Evolutionary conservation across 1,284 basidiomycete species (phyloP), one percentile per base, ranked within the genome.

Genomic region (Wallemia hederae): DNA sequence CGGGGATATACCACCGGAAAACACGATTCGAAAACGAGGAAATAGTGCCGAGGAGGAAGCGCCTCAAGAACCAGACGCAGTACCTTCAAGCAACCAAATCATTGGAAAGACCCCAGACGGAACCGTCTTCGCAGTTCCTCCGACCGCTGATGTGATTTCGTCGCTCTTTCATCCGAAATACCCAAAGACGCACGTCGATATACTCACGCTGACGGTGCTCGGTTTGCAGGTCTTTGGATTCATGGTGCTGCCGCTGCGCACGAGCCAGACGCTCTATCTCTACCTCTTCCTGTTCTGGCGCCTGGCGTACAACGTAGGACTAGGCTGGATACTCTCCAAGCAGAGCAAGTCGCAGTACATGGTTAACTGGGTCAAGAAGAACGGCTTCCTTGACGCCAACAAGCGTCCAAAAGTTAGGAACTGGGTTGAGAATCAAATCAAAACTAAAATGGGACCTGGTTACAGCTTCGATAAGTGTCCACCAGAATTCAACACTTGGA

Each of bases 321-420:
- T 98, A 59, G 92, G 91, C 0, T 94, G 84, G 80, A 78, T 97
- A 7, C 76, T 98, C 61, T 88, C 88, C 24, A 83, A 85, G 68
- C 92, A 98, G 73, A 89, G 85, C 74, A 90, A 92, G 73, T 81
- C 79, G 71, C 83, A 80, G 67, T 97, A 86, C 84, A 86, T 98
- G 65, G 87, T 96, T 58, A 76, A 80, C 28, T 79, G 83, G 63
- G 77, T 96, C 2, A 79, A 84, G 62, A 73, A 76, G 17, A 72
- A 81, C 57, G 91, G 89, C 2, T 96, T 90, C 89, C 77, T 97
- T 58, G 90, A 97, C 69, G 75, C 76, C 62, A 72, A 75, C 61
- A 78, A 79, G 26, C 72, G 77, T 59, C 81, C 85, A 7, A 71
- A 71, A 56, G 73, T 85, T 63, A 76, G 83, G 55, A 71, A 75